phyloP scores from a whole-genome alignment of 352 stramenopile genomes.

The Globisporangium spinosum region DNA sequence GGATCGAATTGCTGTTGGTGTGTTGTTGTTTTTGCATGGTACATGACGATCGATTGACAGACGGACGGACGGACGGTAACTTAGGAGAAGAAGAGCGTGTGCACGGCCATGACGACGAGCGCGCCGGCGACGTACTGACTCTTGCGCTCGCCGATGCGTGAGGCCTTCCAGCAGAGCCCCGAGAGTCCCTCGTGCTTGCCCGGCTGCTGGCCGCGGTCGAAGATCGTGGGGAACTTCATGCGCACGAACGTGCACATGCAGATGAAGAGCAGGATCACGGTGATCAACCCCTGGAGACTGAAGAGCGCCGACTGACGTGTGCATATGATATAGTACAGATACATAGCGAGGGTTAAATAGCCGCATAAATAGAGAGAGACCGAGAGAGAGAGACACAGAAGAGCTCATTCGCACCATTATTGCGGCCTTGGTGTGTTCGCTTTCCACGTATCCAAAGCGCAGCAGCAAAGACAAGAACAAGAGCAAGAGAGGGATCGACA shows the following conservation, averaged over 20 bases:
- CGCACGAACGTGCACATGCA: constrained; percentile 96
- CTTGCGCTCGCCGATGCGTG: constrained; percentile 90
- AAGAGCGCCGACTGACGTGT: constrained; percentile 92
- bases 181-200: constrained; percentile 85
- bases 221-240: constrained; percentile 94
- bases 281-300: constrained; percentile 95
- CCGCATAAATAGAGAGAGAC: background rate
- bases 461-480: background rate
- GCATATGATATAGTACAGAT: background rate
- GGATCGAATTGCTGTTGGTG: background rate
- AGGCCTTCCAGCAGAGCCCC: constrained; percentile 91
- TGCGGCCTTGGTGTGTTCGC: background rate
- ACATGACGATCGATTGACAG: constrained; percentile 3
- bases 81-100: constrained; percentile 90
- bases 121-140: constrained; percentile 84
- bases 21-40: constrained; percentile 2
- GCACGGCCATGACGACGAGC: constrained; percentile 87
- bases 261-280: constrained; percentile 96
- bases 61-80: background rate
- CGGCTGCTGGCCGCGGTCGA: constrained; percentile 85
- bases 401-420: constrained; percentile 3
- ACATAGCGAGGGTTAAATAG: background rate
- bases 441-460: constrained; percentile 3
- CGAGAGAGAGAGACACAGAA: background rate
- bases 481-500: background rate